Evolutionary conservation across 257 asterid species (phyloP).

Genomic region (Mitragyna speciosa): DNA sequence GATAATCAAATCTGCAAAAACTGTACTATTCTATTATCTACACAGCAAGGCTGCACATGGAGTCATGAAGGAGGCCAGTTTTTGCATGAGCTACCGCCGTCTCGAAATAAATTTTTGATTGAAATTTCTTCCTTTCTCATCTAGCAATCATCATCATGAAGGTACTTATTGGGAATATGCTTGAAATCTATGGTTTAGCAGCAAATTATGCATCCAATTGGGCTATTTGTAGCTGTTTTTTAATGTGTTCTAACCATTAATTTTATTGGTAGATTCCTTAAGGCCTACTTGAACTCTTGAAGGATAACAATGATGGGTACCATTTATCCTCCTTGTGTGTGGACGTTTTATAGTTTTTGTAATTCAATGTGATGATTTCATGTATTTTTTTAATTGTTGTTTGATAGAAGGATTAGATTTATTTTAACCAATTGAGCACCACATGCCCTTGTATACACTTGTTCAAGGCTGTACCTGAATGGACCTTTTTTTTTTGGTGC

Average conservation of each 20-base stretch:
- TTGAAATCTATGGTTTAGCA: conserved; percentile 13
- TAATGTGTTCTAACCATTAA: background rate
- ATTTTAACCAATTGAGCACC: background rate
- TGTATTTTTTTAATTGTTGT: background rate
- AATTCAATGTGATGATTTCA: background rate
- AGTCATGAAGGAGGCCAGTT: conserved; percentile 3
- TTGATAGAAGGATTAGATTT: background rate
- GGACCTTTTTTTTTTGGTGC: too few relatives aligned
- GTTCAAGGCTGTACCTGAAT: too few relatives aligned
- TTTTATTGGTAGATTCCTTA: background rate
- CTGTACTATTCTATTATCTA: conserved; percentile 6
- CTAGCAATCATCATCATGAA: background rate
- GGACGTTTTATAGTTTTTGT: background rate
- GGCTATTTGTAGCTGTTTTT: background rate
- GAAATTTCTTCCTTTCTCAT: background rate
- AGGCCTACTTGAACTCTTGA: background rate
- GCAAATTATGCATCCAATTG: conserved; percentile 11
- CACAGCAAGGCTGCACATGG: conserved; percentile 23
- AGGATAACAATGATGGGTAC: background rate
- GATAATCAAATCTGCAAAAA: background rate
- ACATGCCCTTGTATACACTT: too few relatives aligned
- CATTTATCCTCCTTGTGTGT: background rate
- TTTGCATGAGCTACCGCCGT: background rate
- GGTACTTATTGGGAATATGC: conserved; percentile 18
- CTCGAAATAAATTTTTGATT: conserved; percentile 1